phyloP scores from a whole-genome alignment of 2,329 filamentous ascomycete genomes.

The Aspergillus clavatus region DNA sequence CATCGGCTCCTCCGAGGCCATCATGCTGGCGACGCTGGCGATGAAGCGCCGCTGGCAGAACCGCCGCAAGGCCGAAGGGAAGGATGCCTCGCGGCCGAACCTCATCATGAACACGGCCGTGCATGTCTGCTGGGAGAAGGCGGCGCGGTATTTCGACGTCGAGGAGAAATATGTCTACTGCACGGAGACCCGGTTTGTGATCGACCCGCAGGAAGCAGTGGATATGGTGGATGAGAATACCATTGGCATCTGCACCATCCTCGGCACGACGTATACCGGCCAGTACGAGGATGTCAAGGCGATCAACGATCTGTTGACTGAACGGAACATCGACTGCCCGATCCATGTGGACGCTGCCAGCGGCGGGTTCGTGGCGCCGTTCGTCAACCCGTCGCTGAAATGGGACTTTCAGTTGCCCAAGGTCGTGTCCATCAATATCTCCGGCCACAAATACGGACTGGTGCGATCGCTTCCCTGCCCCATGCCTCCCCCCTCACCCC shows the following conservation, averaged over 20 bases:
- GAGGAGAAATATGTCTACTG: constrained; percentile 44
- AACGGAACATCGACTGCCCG: constrained; percentile 40
- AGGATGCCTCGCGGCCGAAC: constrained; percentile 61
- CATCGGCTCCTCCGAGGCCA: constrained; percentile 66
- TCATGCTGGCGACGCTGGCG: constrained; percentile 64
- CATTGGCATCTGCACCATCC: constrained; percentile 68
- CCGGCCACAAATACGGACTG: constrained; percentile 47
- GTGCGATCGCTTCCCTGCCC: too few species aligned
- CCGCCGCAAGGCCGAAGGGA: constrained; percentile 54
- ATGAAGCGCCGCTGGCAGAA: constrained; percentile 75
- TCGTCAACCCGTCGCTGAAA: constrained; percentile 31
- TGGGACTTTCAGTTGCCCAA: constrained; percentile 27
- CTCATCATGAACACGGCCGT: constrained; percentile 72
- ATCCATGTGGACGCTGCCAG: constrained; percentile 50
- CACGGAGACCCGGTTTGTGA: constrained; percentile 59
- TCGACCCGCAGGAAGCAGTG: constrained; percentile 61
- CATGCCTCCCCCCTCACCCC: too few species aligned
- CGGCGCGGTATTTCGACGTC: constrained; percentile 69
- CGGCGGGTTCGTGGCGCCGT: constrained; percentile 42
- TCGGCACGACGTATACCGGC: constrained; percentile 69
- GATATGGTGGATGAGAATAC: constrained; percentile 71
- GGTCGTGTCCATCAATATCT: constrained; percentile 57
- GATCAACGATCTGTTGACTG: constrained; percentile 60
- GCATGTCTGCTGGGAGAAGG: constrained; percentile 69
- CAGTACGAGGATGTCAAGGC: constrained; percentile 69